Base-by-base conservation (phyloP, 2,329 filamentous ascomycete genomes). In the Chalaropsis ovoidea region DNA sequence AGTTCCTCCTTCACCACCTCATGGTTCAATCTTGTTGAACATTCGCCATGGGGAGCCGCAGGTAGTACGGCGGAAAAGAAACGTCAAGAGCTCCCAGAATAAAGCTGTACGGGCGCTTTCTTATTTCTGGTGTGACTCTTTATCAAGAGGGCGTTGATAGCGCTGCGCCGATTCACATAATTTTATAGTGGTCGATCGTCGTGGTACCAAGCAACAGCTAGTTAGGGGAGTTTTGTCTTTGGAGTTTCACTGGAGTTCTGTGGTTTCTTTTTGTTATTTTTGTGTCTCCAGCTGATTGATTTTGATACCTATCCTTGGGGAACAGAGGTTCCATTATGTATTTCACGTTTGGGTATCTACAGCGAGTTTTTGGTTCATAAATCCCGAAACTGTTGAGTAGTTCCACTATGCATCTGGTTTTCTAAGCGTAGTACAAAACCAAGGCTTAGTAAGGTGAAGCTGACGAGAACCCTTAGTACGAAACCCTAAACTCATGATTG, bases 201-300 rank as follows among this genome's bases (percentile, higher is more conserved):
- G 6, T 39, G 54, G 39, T 58, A 58, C 27, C 27, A 58, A n/a
- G 54, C 54, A 58, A 35, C 8, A 58, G 54, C 54, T 52, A 52
- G 11, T 17, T 27, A n/a, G 43, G 43, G n/a, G n/a, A 27, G 52
- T 41, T 15, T 22, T n/a, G n/a, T 42, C 15, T 54, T 47, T 19
- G 27, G 19, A 17, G 45, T 39, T 62, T 62, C 42, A 10, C 24
- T 45, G 22, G 41, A 27, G 15, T 62, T 27, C 22, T 43, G 11
- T 63, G 22, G 13, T 3, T 39, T 49, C 17, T n/a, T 52, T 49
- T 13, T 62, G 11, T 43, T 62, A 19, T 39, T 13, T 27, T 62
- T 24, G 22, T 6, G 19, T 62, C 3, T 35, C 45, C 6, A 17
- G 27, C n/a, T 19, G 6, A 17, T 39, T 58, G 27, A 4, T 62